Conservation (phyloP, 208 protist species). For the Trypanosoma boissoni region DNA sequence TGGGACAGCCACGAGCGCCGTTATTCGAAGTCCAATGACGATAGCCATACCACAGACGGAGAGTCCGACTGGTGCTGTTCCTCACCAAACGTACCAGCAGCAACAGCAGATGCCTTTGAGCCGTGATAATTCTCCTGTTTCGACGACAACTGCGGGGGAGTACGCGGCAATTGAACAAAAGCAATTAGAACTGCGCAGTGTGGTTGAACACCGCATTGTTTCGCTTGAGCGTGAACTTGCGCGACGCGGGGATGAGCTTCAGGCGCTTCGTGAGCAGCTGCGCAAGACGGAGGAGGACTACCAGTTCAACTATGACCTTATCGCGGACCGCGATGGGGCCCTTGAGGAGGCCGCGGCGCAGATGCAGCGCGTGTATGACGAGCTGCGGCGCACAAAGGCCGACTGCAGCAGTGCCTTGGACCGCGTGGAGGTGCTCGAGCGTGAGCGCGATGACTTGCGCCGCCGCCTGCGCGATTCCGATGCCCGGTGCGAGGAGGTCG, state of each 20-base stretch:
- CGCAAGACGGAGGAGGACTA: conserved; percentile 85
- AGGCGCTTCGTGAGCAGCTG: conserved; percentile 48
- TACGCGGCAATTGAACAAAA: conserved; percentile 82
- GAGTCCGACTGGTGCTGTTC: background rate
- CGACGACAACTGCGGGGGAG: conserved; percentile 33
- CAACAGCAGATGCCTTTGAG: background rate
- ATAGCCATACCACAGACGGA: conserved; percentile 1
- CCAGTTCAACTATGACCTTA: conserved; percentile 88
- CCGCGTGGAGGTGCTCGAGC: conserved; percentile 38
- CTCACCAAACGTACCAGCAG: no score
- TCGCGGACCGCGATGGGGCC: conserved; percentile 78
- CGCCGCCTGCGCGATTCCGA: conserved; percentile 60
- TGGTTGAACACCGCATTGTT: conserved; percentile 67
- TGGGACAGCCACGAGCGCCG: conserved; percentile 4
- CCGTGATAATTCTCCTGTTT: conserved; percentile 11
- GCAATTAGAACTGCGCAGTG: conserved; percentile 74
- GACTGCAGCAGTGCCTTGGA: conserved; percentile 36
- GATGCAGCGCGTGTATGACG: conserved; percentile 74
- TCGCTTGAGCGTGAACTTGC: conserved; percentile 61
- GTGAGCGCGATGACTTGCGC: conserved; percentile 33
- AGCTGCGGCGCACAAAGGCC: conserved; percentile 53
- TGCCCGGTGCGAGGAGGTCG: conserved; percentile 42
- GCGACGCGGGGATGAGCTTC: conserved; percentile 66
- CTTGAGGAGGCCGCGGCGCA: conserved; percentile 78
- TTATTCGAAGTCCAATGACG: conserved; percentile 25